Evolutionary conservation across 768 basidiomycete genomes (phyloP).

Genomic region (Lyophyllum semitale): DNA sequence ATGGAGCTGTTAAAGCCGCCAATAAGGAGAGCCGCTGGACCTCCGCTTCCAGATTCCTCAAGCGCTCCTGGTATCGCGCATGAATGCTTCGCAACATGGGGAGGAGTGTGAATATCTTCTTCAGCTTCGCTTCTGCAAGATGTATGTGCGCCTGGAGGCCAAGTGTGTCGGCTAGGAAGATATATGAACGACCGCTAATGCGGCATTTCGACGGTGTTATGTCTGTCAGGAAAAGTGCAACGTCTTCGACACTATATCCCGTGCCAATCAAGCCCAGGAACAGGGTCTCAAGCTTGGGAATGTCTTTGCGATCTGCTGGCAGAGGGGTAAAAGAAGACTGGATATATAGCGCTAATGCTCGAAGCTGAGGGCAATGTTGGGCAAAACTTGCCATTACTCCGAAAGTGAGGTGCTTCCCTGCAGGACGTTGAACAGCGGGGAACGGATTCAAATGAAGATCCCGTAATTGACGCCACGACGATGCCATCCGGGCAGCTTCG

Average conservation of each 20-base stretch:
- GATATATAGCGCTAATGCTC: background rate
- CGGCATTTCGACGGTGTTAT: background rate
- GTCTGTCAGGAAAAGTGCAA: constrained; percentile 5
- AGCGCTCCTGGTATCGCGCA: constrained; percentile 4
- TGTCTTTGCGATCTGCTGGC: background rate
- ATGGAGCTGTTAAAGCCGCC: background rate
- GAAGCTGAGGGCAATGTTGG: constrained; percentile 1
- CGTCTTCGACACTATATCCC: background rate
- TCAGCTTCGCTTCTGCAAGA: background rate
- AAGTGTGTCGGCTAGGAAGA: background rate
- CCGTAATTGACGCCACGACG: constrained; percentile 2
- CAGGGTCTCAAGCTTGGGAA: background rate
- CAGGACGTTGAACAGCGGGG: background rate
- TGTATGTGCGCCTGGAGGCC: background rate
- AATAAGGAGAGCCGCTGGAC: constrained; percentile 1
- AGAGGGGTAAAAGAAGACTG: background rate
- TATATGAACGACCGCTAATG: background rate
- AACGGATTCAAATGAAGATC: background rate
- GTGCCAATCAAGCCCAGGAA: background rate
- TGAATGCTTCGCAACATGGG: constrained; percentile 5
- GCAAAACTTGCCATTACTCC: constrained; percentile 1
- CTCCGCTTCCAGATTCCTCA: constrained; percentile 4
- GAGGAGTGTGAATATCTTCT: background rate
- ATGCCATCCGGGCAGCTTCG: constrained; percentile 3
- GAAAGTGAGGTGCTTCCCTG: constrained; percentile 2